phyloP scores from a whole-genome alignment of 73 alveolate genomes.

The Paramecium octaurelia region DNA sequence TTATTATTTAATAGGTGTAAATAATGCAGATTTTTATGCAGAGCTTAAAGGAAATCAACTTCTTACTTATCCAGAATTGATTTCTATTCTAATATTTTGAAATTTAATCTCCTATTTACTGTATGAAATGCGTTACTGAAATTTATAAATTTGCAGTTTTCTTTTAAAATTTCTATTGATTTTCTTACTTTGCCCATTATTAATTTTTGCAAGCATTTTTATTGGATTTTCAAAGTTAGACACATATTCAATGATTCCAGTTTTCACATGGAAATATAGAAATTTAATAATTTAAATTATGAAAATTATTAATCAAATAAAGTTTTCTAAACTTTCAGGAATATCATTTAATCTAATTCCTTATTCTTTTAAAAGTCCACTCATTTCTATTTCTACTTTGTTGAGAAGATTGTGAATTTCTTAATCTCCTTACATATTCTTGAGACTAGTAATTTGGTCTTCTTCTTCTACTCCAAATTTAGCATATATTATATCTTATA shows the following conservation, averaged over 20 bases:
- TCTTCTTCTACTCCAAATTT: conserved; percentile 37
- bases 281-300: not conserved
- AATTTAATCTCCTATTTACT: no score
- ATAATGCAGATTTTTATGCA: no score
- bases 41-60: no score
- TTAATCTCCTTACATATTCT: not conserved
- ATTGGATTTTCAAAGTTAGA: no score
- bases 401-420: not conserved
- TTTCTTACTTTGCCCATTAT: not conserved
- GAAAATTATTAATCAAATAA: not conserved
- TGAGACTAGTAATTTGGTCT: not conserved
- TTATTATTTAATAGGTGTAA: no score
- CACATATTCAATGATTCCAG: no score
- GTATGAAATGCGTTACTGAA: no score
- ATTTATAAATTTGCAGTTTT: no score
- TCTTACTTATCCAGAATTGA: no score
- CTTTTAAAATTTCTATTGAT: no score
- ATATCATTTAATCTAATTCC: conserved; percentile 7
- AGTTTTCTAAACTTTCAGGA: not conserved
- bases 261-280: no score
- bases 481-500: not conserved
- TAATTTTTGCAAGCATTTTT: not conserved
- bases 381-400: not conserved
- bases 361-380: not conserved
- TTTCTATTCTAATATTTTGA: no score